phyloP scores from a whole-genome alignment of 2,329 filamentous ascomycete species.

The Trichothecium roseum region DNA sequence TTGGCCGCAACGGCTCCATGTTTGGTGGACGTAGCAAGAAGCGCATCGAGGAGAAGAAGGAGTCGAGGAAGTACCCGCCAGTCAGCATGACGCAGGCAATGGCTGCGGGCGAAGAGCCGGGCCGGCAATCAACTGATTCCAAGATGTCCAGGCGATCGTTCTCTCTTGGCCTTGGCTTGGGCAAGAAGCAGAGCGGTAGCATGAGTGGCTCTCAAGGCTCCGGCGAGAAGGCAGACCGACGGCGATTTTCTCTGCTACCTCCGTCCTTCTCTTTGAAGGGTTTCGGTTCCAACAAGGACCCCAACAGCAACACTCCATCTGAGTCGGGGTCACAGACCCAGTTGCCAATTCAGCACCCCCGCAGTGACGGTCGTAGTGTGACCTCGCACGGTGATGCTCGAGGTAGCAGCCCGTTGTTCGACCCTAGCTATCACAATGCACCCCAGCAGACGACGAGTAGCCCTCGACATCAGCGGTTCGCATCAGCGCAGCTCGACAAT shows the following conservation, averaged over 20 bases:
- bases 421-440: constrained; percentile 25
- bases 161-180: constrained; percentile 45
- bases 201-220: constrained; percentile 46
- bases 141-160: constrained; percentile 57
- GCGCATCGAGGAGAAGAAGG: constrained; percentile 41
- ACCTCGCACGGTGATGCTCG: constrained; percentile 23
- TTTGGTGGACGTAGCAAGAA: constrained; percentile 55
- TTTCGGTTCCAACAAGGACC: constrained; percentile 49
- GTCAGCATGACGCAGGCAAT: constrained; percentile 78
- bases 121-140: constrained; percentile 60
- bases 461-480: constrained; percentile 28
- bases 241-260: constrained; percentile 63
- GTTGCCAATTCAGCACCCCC: constrained; percentile 38
- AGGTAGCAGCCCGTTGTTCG: constrained; percentile 26
- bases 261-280: constrained; percentile 53
- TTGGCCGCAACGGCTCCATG: constrained; percentile 73
- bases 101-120: constrained; percentile 43
- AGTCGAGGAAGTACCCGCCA: constrained; percentile 66
- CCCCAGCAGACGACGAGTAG: constrained; percentile 18
- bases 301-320: constrained; percentile 33
- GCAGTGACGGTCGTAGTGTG: constrained; percentile 18
- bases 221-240: constrained; percentile 45
- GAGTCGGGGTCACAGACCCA: constrained; percentile 40
- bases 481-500: constrained; percentile 27
- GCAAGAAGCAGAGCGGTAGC: constrained; percentile 62